A percentile compares a stretch with the other conserved stretches of the same genome.
These are phyloP conservation scores for Ceratocystis colombiana DNA, from an alignment of 2,329 filamentous ascomycete species.

Conservation along the genomic window DNA sequence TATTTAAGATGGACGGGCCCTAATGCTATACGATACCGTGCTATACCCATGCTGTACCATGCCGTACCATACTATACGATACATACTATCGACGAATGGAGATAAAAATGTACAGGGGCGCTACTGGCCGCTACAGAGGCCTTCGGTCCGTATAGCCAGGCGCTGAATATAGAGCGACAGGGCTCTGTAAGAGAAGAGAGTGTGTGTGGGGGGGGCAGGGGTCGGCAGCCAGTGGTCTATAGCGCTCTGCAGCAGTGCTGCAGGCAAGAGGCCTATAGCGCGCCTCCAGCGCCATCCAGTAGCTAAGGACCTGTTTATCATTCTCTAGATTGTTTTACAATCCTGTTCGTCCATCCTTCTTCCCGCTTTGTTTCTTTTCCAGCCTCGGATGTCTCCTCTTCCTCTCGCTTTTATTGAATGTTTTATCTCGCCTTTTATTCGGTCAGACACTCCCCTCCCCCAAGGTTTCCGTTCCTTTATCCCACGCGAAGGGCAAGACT, in stretches of 20 bases:
- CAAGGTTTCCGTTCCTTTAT: no score
- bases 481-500: no score
- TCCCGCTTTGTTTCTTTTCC: constrained; percentile 15
- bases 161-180: not conserved
- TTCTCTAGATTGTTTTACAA: not conserved
- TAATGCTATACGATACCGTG: no score
- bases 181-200: not conserved
- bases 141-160: not conserved
- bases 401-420: not conserved
- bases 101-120: no score
- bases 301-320: not conserved
- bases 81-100: no score
- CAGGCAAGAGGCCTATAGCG: not conserved
- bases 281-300: not conserved
- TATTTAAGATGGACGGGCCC: no score
- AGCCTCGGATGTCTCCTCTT: constrained; percentile 6
- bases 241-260: not conserved
- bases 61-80: no score
- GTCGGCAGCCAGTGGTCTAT: not conserved
- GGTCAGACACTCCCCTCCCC: no score
- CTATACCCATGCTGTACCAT: no score
- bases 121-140: no score
- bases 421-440: no score
- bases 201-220: not conserved
- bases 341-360: constrained; percentile 4